Base-by-base conservation (phyloP, 345 rosid species). In the Pelargonium nanum region DNA sequence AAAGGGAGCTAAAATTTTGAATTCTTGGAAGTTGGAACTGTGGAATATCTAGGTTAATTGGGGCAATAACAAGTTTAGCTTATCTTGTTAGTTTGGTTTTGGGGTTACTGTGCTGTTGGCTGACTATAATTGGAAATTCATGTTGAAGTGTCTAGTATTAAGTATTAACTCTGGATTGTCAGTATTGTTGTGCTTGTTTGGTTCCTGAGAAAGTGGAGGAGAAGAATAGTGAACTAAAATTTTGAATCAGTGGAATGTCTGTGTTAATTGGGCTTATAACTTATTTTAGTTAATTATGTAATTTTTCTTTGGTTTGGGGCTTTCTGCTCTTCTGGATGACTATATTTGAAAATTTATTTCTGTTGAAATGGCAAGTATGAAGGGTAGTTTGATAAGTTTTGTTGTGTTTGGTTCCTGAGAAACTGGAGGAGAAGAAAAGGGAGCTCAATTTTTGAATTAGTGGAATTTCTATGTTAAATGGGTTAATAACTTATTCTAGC, bases 41-140 rank as follows among this genome's bases (percentile, higher is more conserved):
- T 92, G 70, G 88, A 81, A 64, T 89, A 92, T 12, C 40, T 30
- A 30, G 40, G 40, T 30, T 30, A 30, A 30, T 5, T 30, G 4
- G 73, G 83, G 85, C n/a, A n/a, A n/a, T n/a, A n/a, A n/a, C n/a
- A n/a, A n/a, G n/a, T n/a, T n/a, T n/a, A n/a, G n/a, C n/a, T n/a
- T n/a, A n/a, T n/a, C n/a, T n/a, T n/a, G n/a, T n/a, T n/a, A n/a
- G 23, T 70, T 92, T 81, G 98, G 89, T 84, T 92, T 97, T 21
- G 8, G 89, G 20, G 74, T 85, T 61, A 86, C 98, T 68, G 87
- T 93, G 0, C 65, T 92, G 56, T 50, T 92, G 69, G 95, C 85
- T 61, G 98, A 92, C 75, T 85, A 82, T 77, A 92, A 89, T 64
- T 80, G 97, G 60, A 92, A 80, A 74, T 92, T 48, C 87, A 83